These are phyloP conservation scores for Rostrohypoxylon terebratum DNA, from an alignment of 495 filamentous ascomycete genomes.

Conservation along the genomic window DNA sequence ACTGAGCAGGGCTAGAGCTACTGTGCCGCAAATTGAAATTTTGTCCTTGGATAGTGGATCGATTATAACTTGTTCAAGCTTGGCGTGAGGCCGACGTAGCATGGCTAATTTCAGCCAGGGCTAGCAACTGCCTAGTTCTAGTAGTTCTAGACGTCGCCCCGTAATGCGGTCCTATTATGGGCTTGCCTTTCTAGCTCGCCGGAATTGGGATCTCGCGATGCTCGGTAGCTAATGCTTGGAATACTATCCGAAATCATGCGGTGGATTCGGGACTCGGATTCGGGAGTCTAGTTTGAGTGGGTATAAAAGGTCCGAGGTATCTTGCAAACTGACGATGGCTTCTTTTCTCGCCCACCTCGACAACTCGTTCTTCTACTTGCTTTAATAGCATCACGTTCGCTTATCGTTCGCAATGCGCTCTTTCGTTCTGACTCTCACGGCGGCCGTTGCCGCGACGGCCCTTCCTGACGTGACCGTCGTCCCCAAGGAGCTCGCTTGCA, in stretches of 20 bases:
- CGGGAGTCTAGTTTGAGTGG: not conserved
- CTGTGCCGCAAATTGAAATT: conserved; percentile 28
- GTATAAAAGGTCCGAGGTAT: conserved; percentile 27
- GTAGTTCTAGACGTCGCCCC: not conserved
- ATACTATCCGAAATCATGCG: not conserved
- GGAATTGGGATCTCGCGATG: conserved; percentile 24
- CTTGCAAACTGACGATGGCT: conserved; percentile 19
- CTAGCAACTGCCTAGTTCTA: not conserved
- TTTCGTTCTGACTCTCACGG: conserved; percentile 19
- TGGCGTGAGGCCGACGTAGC: conserved; percentile 19
- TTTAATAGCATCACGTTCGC: not conserved
- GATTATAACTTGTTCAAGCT: conserved; percentile 11
- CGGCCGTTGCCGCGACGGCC: conserved; percentile 22
- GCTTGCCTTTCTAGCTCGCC: not conserved
- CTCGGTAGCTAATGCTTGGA: not conserved
- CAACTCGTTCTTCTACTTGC: not conserved
- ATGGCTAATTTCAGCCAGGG: conserved; percentile 12
- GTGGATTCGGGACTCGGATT: not conserved
- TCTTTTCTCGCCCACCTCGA: conserved; percentile 7
- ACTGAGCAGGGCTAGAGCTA: conserved; percentile 14
- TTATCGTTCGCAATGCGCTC: conserved; percentile 18
- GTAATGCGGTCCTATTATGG: not conserved
- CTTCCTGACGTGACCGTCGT: conserved; percentile 33
- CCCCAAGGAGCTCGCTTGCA: conserved; percentile 40
- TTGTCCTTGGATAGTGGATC: conserved; percentile 9